Evolutionary conservation across 2,329 filamentous ascomycete species (phyloP), one percentile per base, ranked within the genome.

Genomic region (Cryoendolithus antarcticus): DNA sequence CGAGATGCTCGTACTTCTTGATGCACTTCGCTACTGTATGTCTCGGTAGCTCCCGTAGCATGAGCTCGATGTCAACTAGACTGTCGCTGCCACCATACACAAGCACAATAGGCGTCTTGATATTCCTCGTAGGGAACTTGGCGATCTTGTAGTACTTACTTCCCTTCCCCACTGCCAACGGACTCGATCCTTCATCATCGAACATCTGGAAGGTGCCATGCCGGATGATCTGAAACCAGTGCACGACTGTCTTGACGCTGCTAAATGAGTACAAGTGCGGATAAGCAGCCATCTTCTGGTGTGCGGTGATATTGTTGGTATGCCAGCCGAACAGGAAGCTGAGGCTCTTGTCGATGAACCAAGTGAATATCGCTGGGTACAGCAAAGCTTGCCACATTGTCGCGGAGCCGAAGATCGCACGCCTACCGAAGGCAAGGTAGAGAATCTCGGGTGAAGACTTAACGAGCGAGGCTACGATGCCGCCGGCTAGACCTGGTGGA

Each of bases 181-280:
- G 81, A 21, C 80, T 80, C 41, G 86, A 82, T 1, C 91, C 74
- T 52, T 96, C 89, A 57, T 98, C 91, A 57, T 98, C 91, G 60
- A 88, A 96, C 84, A 98, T 95, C 61, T 98, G 91, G 61, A 98
- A 96, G 19, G 78, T 86, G 53, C 86, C 84, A 54, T 89, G 95
- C 48, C 91, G 81, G 53, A 98, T 98, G 57, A 98, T 95, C 58
- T 98, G 91, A 60, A 98, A 98, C 91, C 91, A 98, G 58, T 98
- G 91, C 0, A 98, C 91, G 6, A 98, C 86, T 12, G 81, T 88
- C 63, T 98, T 98, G 41, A 86, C 94, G 58, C 85, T 93, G 0
- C 89, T 95, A 59, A 89, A 96, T 0, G 88, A 95, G 65, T 94
- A 98, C 0, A 98, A 67, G 64, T 98, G 91, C 7, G 89, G 82